phyloP scores from a whole-genome alignment of 441 rosid species.

The Aquilaria agallochum region DNA sequence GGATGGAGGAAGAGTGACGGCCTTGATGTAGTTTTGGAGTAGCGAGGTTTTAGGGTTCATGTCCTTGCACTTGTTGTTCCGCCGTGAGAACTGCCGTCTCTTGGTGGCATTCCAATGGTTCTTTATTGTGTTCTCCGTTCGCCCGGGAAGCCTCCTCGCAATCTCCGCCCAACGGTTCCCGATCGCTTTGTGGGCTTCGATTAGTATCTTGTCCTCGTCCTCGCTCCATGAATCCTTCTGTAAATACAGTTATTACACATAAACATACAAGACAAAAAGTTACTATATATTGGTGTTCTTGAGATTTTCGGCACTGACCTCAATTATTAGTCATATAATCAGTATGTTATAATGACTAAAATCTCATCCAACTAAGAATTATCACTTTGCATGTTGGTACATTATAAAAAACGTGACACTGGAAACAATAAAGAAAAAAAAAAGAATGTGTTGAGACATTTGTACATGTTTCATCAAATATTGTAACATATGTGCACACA shows the following conservation, averaged over 20 bases:
- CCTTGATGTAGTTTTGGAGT: slow-evolving; percentile 58
- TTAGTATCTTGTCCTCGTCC: slow-evolving; percentile 60
- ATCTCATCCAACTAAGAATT: neutral
- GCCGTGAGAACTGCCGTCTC: slow-evolving; percentile 50
- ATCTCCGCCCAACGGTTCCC: slow-evolving; percentile 90
- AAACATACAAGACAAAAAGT: neutral
- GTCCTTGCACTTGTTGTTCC: slow-evolving; percentile 20
- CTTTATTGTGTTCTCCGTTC: slow-evolving; percentile 74
- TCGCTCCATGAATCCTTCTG: slow-evolving; percentile 86
- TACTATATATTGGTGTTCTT: neutral
- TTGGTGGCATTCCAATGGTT: slow-evolving; percentile 93
- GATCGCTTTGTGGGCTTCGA: slow-evolving; percentile 51
- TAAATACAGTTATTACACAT: neutral
- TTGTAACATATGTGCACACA: no score
- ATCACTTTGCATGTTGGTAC: no score
- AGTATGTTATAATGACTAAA: neutral
- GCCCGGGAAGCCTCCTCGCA: slow-evolving; percentile 55
- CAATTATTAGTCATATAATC: neutral
- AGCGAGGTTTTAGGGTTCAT: slow-evolving; percentile 12
- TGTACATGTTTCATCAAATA: no score
- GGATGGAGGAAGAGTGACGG: slow-evolving; percentile 15
- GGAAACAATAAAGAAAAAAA: no score
- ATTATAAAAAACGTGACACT: no score
- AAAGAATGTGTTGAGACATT: no score
- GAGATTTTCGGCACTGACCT: neutral